These are phyloP conservation scores for Colletotrichum orchidophilum DNA, from an alignment of 2,329 filamentous ascomycete species.

Conservation along the genomic window DNA sequence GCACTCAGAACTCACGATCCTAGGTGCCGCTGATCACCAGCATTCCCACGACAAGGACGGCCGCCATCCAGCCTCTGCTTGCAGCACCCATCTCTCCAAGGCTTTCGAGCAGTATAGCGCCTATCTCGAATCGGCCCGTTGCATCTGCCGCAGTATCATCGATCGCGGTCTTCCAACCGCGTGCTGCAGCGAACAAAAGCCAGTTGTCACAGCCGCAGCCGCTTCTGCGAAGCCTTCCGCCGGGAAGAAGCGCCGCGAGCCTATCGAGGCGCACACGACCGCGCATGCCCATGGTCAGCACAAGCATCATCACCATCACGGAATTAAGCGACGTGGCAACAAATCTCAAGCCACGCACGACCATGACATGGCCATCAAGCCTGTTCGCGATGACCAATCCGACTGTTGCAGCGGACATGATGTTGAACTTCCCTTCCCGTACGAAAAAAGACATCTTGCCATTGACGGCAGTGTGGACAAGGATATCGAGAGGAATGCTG, in stretches of 20 bases:
- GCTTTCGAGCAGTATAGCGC: slow-evolving; percentile 47
- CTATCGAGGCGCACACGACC: slow-evolving; percentile 13
- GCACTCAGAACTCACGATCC: neutral
- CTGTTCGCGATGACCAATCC: slow-evolving; percentile 5
- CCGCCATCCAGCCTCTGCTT: slow-evolving; percentile 40
- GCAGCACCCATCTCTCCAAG: slow-evolving; percentile 42
- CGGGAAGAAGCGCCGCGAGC: neutral
- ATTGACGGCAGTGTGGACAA: neutral
- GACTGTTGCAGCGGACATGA: slow-evolving; percentile 23
- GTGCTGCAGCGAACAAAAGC: slow-evolving; percentile 38
- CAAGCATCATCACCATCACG: slow-evolving; percentile 34
- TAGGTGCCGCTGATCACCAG: slow-evolving; percentile 35
- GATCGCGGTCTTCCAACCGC: slow-evolving; percentile 39
- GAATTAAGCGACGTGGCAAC: slow-evolving; percentile 35
- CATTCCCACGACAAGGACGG: slow-evolving; percentile 42
- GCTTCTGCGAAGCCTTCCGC: neutral
- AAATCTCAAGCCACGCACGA: slow-evolving; percentile 23
- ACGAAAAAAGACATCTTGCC: neutral
- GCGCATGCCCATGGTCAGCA: slow-evolving; percentile 34
- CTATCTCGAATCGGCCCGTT: slow-evolving; percentile 48
- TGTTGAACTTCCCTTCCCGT: neutral
- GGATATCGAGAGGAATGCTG: slow-evolving; percentile 41
- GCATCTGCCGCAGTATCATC: slow-evolving; percentile 48
- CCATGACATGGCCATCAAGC: slow-evolving; percentile 20
- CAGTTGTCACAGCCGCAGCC: slow-evolving; percentile 4